phyloP scores from a whole-genome alignment of 768 basidiomycete genomes.

The Lepiota brunneoincarnata region DNA sequence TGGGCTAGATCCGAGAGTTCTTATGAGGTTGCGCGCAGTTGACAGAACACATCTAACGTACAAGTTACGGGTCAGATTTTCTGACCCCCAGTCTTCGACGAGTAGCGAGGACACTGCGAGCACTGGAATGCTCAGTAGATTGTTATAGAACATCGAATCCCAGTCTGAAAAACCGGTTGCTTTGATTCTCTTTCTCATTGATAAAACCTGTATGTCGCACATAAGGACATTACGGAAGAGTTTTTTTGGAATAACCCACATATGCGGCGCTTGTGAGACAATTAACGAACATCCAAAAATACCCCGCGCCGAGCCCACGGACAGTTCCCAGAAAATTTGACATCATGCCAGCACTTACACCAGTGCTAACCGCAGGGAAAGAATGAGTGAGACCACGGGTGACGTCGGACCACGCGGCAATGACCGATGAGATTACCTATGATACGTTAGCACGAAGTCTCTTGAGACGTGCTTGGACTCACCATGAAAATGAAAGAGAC shows the following conservation, averaged over 20 bases:
- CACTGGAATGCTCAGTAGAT: conserved; percentile 91
- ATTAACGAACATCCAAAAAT: conserved; percentile 96
- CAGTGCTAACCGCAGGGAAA: conserved; percentile 30
- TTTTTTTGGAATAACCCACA: conserved; percentile 42
- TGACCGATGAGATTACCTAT: conserved; percentile 87
- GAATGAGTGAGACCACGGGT: conserved; percentile 39
- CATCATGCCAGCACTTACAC: conserved; percentile 32
- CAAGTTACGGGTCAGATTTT: conserved; percentile 84
- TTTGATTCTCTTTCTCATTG: conserved; percentile 98
- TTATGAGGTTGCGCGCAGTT: neutral
- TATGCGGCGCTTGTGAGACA: conserved; percentile 89
- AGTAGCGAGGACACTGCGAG: conserved; percentile 78
- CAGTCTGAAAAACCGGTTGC: conserved; percentile 92
- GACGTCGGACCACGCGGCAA: conserved; percentile 97
- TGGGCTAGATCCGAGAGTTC: conserved; percentile 52
- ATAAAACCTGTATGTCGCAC: conserved; percentile 64
- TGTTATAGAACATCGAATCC: conserved; percentile 99
- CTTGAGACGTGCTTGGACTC: conserved; percentile 6
- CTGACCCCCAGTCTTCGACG: conserved; percentile 85
- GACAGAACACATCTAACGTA: conserved; percentile 39
- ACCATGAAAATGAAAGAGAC: conserved; percentile 93
- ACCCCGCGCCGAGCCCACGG: conserved; percentile 67
- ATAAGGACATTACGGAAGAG: neutral
- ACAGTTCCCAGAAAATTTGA: conserved; percentile 45
- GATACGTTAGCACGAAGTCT: neutral